phyloP scores from a whole-genome alignment of 495 filamentous ascomycete genomes.

The Neurospora tetrasperma region DNA sequence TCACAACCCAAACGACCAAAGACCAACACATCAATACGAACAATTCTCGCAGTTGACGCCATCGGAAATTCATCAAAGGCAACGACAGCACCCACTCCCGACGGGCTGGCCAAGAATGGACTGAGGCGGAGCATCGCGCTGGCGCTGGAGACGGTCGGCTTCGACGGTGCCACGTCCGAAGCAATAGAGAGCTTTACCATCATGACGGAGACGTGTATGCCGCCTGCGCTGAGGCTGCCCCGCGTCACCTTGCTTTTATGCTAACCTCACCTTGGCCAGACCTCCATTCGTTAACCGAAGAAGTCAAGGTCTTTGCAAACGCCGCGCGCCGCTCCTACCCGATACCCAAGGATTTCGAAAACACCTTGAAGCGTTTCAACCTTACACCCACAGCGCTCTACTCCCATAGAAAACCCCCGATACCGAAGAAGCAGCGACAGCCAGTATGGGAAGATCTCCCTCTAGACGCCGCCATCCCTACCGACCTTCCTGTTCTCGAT shows the following conservation, averaged over 20 bases:
- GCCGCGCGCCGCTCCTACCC: constrained; percentile 27
- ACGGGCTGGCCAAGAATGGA: constrained; percentile 26
- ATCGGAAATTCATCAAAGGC: not conserved
- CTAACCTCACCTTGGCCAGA: constrained; percentile 18
- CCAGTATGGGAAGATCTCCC: constrained; percentile 23
- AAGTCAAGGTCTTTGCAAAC: constrained; percentile 24
- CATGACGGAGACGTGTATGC: constrained; percentile 30
- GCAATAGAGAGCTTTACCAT: constrained; percentile 34
- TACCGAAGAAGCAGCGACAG: constrained; percentile 21
- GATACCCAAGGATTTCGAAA: constrained; percentile 32
- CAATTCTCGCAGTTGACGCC: constrained; percentile 2
- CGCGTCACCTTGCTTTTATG: constrained; percentile 1
- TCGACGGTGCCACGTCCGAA: constrained; percentile 27
- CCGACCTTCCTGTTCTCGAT: constrained; percentile 28
- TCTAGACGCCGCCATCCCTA: constrained; percentile 19
- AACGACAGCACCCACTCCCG: constrained; percentile 8
- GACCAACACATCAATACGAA: constrained; percentile 5
- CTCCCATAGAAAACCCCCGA: constrained; percentile 31
- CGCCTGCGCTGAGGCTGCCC: not conserved
- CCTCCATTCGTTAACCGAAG: constrained; percentile 18
- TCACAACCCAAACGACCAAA: constrained; percentile 22
- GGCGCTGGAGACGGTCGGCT: constrained; percentile 31
- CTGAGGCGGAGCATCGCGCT: constrained; percentile 31
- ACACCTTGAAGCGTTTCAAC: constrained; percentile 24
- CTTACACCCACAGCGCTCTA: constrained; percentile 25